Evolutionary conservation across 768 basidiomycete genomes (phyloP).

Genomic region (Auricularia sp.): DNA sequence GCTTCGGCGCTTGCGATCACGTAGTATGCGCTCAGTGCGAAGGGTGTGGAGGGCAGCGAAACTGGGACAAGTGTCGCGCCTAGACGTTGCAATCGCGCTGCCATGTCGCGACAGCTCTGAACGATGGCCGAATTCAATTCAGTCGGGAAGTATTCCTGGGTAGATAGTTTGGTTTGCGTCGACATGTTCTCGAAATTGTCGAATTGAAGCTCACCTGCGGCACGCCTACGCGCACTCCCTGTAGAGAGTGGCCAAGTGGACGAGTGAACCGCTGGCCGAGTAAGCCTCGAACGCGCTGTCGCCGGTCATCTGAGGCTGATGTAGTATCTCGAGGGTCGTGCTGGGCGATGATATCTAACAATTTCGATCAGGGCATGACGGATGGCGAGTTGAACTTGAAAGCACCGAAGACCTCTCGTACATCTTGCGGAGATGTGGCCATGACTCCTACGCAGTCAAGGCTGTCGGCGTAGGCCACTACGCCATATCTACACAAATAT

Average conservation of each 20-base stretch:
- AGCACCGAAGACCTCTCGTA: slow-evolving; percentile 57
- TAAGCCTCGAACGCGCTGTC: slow-evolving; percentile 13
- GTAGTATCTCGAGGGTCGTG: slow-evolving; percentile 73
- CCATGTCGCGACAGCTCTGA: slow-evolving; percentile 34
- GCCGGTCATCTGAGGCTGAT: slow-evolving; percentile 35
- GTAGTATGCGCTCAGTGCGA: slow-evolving; percentile 89
- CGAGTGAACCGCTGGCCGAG: slow-evolving; percentile 1
- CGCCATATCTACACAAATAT: slow-evolving; percentile 56
- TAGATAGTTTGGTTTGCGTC: not conserved
- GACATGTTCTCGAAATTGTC: not conserved
- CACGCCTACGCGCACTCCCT: slow-evolving; percentile 61
- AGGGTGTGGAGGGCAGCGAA: slow-evolving; percentile 55
- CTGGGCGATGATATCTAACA: slow-evolving; percentile 35
- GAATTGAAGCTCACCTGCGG: slow-evolving; percentile 43
- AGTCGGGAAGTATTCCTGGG: slow-evolving; percentile 69
- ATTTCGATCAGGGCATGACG: not conserved
- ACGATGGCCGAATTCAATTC: slow-evolving; percentile 45
- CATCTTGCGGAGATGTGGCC: slow-evolving; percentile 39
- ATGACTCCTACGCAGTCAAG: slow-evolving; percentile 90
- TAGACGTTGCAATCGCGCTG: slow-evolving; percentile 31
- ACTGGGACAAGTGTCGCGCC: slow-evolving; percentile 69
- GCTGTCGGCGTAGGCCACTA: slow-evolving; percentile 89
- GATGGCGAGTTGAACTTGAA: not conserved
- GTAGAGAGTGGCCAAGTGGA: slow-evolving; percentile 18
- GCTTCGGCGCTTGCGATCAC: slow-evolving; percentile 94